phyloP scores from a whole-genome alignment of 441 rosid genomes.

The Adansonia rubrostipa region DNA sequence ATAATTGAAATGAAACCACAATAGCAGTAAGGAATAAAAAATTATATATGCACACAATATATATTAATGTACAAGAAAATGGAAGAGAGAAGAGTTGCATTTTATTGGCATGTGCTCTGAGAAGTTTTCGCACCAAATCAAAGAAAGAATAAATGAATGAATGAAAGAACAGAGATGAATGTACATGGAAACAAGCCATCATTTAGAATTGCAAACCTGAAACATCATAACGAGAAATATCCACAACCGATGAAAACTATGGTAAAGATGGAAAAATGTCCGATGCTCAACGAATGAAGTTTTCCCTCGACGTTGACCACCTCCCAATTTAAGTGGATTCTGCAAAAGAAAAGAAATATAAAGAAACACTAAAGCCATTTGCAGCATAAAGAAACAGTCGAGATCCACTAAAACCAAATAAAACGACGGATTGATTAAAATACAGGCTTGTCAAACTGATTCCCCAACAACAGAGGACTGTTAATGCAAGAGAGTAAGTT shows the following conservation, averaged over 20 bases:
- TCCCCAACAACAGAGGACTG: neutral
- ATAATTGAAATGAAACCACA: constrained; percentile 6
- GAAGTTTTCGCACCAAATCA: constrained; percentile 5
- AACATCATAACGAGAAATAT: constrained; percentile 97
- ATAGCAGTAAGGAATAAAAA: neutral
- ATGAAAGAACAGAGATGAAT: neutral
- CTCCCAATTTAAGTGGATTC: constrained; percentile 70
- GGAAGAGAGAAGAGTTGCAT: neutral
- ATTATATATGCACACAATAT: neutral
- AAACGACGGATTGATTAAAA: neutral
- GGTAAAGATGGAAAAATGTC: constrained; percentile 94
- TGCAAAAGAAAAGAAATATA: constrained; percentile 32
- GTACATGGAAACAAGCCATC: neutral
- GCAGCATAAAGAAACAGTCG: neutral
- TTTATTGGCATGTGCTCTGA: neutral
- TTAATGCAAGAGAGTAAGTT: neutral
- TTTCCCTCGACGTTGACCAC: constrained; percentile 77
- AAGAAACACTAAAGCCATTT: constrained; percentile 1
- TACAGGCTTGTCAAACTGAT: neutral
- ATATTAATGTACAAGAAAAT: neutral
- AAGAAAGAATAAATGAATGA: neutral
- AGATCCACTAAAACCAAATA: constrained; percentile 4
- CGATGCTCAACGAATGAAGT: constrained; percentile 99
- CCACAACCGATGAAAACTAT: constrained; percentile 98
- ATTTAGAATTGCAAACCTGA: constrained; percentile 65